Evolutionary conservation across 768 basidiomycete species (phyloP).

Genomic region (Tulasnella sp.): DNA sequence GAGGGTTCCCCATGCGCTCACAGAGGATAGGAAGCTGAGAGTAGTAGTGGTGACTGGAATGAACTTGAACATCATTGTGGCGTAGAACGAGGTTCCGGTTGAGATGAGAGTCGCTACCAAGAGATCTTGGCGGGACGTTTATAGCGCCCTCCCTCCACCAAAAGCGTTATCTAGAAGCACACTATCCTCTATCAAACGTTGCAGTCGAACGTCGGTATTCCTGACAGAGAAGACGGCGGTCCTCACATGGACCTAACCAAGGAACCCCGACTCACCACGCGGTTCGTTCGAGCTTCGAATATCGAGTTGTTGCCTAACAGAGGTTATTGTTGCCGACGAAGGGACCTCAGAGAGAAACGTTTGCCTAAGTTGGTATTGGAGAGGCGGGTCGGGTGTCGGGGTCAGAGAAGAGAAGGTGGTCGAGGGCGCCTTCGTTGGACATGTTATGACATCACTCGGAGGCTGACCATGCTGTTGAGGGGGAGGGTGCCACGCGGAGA

Average conservation of each 20-base stretch:
- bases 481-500: not conserved
- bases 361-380: not conserved
- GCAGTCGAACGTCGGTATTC: not conserved
- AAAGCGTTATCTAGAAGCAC: not conserved
- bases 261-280: not conserved
- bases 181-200: not conserved
- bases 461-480: not conserved
- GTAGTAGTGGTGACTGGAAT: not conserved
- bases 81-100: not conserved
- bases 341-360: not conserved
- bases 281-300: not conserved
- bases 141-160: not conserved
- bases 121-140: not conserved
- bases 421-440: not conserved
- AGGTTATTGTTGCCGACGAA: not conserved
- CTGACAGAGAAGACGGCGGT: not conserved
- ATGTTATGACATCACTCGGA: not conserved
- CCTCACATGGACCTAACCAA: not conserved
- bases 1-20: not conserved
- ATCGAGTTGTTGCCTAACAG: not conserved
- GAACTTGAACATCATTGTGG: not conserved
- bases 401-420: not conserved
- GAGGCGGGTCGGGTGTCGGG: not conserved
- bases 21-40: not conserved
- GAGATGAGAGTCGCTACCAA: not conserved